Percentiles rank a stretch among this genome's conserved stretches.
phyloP scores from a whole-genome alignment of 805 yeast species.

The Teunomyces atbi region DNA sequence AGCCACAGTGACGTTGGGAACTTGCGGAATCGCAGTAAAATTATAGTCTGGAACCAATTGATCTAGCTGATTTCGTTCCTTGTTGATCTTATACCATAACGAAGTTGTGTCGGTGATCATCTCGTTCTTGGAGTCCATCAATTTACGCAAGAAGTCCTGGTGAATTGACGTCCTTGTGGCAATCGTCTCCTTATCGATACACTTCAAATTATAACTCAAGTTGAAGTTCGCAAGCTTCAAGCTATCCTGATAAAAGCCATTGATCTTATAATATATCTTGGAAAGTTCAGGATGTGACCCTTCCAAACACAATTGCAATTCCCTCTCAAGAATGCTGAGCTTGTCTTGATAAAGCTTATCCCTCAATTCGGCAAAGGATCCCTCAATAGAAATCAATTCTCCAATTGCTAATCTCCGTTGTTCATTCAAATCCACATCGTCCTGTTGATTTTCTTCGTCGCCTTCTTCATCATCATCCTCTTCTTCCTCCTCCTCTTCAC shows the following conservation, averaged over 20 bases:
- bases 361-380: conserved; percentile 80
- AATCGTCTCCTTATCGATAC: conserved; percentile 76
- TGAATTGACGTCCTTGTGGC: conserved; percentile 79
- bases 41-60: conserved; percentile 56
- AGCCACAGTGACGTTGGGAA: conserved; percentile 20
- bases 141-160: conserved; percentile 72
- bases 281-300: conserved; percentile 92
- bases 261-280: conserved; percentile 66
- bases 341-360: conserved; percentile 86
- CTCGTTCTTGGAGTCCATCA: conserved; percentile 62
- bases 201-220: conserved; percentile 59
- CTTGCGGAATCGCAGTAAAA: conserved; percentile 39
- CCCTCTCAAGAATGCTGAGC: conserved; percentile 71
- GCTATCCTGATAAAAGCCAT: conserved; percentile 70
- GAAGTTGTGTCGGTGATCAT: conserved; percentile 74
- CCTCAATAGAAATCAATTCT: conserved; percentile 76
- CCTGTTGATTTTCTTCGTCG: conserved; percentile 10
- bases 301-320: conserved; percentile 78
- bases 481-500: conserved; percentile 9
- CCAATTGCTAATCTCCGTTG: conserved; percentile 63
- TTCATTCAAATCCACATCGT: conserved; percentile 28
- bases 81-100: conserved; percentile 88
- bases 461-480: conserved; percentile 9
- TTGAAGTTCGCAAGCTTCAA: conserved; percentile 45
- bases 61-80: conserved; percentile 83